Evolutionary conservation across 2,329 filamentous ascomycete genomes (phyloP), one percentile per base, ranked within the genome.

Genomic region (Colletotrichum sp.): DNA sequence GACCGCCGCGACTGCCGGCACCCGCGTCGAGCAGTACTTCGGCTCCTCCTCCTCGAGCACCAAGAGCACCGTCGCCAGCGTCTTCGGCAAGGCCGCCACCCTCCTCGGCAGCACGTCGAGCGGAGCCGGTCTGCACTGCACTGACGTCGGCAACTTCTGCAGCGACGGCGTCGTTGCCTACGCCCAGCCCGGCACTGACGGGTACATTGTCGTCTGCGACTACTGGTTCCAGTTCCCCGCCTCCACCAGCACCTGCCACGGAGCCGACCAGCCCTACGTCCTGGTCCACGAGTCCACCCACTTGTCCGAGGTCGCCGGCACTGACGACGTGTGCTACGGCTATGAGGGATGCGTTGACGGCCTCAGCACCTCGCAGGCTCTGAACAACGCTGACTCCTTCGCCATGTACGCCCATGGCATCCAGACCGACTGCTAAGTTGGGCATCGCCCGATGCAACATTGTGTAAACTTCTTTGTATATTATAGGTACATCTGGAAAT

Each of bases 281-380:
- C 88, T 89, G 32, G 82, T 95, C 16, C 93, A 95, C 80, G 93
- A 94, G 86, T 86, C 88, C 79, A 93, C 92, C 6, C 93, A 94
- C 81, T 77, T 89, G 87, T 89, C n/a, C 84, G 88, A 81, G 87
- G 84, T 83, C 76, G 90, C 90, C 68, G 90, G 91, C 9, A 93
- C 92, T 8, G 60, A 68, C 9, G 75, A 76, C n/a, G 78, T 77
- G 36, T 76, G 73, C 44, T 78, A 78, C 68, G 77, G 77, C n/a
- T 78, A 78, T 57, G 86, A 84, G 36, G 62, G 73, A 26, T 71
- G 55, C n/a, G 59, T 78, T 36, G 62, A 68, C 32, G 44, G 57
- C n/a, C 59, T 78, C 24, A 66, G 60, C 52, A 64, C 74, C 10
- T 15, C 60, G 24, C 72, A 78, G 70, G 63, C 69, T 5, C 39